phyloP scores from a whole-genome alignment of 148 eudicot genomes.

The Vaccinium myrtillus region DNA sequence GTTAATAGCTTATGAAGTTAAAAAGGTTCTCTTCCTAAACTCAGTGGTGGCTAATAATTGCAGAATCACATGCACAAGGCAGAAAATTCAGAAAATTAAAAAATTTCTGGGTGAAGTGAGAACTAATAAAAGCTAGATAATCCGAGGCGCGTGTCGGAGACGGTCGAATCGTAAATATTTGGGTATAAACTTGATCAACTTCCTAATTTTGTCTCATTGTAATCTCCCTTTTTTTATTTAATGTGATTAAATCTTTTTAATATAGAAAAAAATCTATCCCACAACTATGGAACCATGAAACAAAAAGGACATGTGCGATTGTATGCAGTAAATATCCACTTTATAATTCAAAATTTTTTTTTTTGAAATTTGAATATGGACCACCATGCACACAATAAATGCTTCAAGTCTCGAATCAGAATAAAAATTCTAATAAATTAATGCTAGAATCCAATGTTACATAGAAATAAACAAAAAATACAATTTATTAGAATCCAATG shows the following conservation, averaged over 20 bases:
- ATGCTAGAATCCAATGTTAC: constrained; percentile 8
- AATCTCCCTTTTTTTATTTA: neutral
- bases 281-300: neutral
- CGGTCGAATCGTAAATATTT: too few species aligned
- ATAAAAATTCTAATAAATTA: constrained; percentile 1
- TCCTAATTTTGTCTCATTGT: neutral
- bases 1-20: neutral
- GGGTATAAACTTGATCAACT: neutral
- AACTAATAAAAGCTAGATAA: constrained; percentile 5
- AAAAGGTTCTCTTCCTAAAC: neutral
- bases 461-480: neutral
- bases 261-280: neutral
- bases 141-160: neutral
- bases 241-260: neutral
- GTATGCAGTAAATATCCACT: neutral
- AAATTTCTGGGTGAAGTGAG: neutral
- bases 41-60: neutral
- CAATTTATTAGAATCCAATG: neutral
- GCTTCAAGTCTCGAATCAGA: neutral
- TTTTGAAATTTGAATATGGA: constrained; percentile 1
- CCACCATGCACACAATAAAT: neutral
- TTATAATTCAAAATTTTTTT: neutral
- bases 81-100: neutral
- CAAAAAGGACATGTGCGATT: neutral
- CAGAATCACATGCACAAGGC: neutral